These are phyloP conservation scores for Euphorbia lathyris DNA, from an alignment of 345 rosid species.

Conservation along the genomic window DNA sequence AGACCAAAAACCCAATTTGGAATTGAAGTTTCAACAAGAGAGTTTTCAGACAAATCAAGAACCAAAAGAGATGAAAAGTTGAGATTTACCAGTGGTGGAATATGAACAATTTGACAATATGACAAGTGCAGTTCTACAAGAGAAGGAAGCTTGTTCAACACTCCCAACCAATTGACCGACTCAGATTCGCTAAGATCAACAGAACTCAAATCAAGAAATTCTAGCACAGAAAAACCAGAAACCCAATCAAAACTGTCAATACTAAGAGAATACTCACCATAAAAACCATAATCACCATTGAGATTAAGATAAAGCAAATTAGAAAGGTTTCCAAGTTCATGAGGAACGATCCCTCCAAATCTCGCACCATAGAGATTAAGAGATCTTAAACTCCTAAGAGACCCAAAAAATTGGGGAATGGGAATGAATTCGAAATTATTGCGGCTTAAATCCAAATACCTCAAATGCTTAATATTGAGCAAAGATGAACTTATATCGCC, in stretches of 20 bases:
- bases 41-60: conserved; percentile 3
- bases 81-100: not conserved
- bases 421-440: conserved; percentile 7
- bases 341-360: conserved; percentile 24
- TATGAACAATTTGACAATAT: not conserved
- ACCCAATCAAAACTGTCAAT: conserved; percentile 27
- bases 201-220: conserved; percentile 18
- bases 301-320: conserved; percentile 19
- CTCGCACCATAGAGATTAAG: conserved; percentile 22
- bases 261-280: not conserved
- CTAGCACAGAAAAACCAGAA: conserved; percentile 11
- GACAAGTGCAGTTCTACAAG: conserved; percentile 13
- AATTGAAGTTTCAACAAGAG: too few species aligned
- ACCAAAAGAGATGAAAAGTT: conserved; percentile 21
- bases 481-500: conserved; percentile 26
- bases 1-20: too few species aligned
- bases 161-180: conserved; percentile 5
- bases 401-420: conserved; percentile 9
- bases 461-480: conserved; percentile 20
- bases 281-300: not conserved
- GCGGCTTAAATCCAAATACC: conserved; percentile 22
- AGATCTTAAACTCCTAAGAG: conserved; percentile 5
- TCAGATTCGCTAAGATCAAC: conserved; percentile 3
- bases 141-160: conserved; percentile 15
- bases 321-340: conserved; percentile 28